Base-by-base conservation (phyloP, 352 stramenopile genomes). In the Phytophthora fragariaefolia region DNA sequence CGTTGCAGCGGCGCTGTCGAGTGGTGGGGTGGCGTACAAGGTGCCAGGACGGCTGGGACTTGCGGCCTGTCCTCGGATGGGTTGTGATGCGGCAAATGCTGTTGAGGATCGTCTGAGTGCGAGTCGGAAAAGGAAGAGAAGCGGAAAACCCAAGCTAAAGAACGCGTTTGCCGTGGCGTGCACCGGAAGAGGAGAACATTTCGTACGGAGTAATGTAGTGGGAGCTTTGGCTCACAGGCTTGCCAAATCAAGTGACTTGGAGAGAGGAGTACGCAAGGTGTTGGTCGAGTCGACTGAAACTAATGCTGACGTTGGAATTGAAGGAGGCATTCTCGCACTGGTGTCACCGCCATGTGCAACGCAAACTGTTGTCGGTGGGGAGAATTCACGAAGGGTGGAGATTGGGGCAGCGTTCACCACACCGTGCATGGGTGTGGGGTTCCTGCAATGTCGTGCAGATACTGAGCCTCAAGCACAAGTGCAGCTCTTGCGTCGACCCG, bases 131-230 rank as follows among this genome's bases (percentile, higher is more conserved):
- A 55, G 64, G 15, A 64, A 76, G 20, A 57, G 60, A 56, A 49
- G 42, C 17, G 43, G 24, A 20, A 4, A 36, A 13, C 52, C 38
- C 22, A 50, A 57, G 27, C 34, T 48, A 42, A 66, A 58, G 9
- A 86, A 82, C 47, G 70, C 75, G 1, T 86, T 79, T 58, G 83
- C 80, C 6, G 56, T 91, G 34, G 80, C 80, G 2, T 87, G 78
- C 42, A 84, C 82, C 0, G 85, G 85, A 12, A 73, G 85, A 38
- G 85, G 85, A n/a, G 85, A 93, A 59, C 82, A 91, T 6, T 89
- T 93, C 27, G 68, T 90, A 8, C 80, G 76, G n/a, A 81, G 57
- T 28, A 65, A 72, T 3, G 76, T 91, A 15, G 61, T 82, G 6
- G 27, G 53, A 2, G 55, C 30, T 13, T 80, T 90, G n/a, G 49